Conservation (phyloP, 2,329 filamentous ascomycete genomes). For the Microcyclospora pomicola region DNA sequence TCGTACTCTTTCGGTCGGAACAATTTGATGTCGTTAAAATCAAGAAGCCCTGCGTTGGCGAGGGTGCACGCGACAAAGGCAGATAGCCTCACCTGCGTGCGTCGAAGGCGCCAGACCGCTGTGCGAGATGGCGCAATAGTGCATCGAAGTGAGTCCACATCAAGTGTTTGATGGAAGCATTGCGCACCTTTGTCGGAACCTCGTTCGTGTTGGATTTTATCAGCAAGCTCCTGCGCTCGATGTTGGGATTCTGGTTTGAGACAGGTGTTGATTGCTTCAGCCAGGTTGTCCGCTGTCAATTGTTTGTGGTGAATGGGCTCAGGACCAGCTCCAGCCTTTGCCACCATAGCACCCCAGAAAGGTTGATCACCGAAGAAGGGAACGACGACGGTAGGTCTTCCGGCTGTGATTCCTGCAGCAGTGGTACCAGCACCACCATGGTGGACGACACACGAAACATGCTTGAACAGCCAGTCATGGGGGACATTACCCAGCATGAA, state of each 20-base stretch:
- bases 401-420: slow-evolving; percentile 39
- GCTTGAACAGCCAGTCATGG: slow-evolving; percentile 46
- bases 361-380: slow-evolving; percentile 46
- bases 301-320: slow-evolving; percentile 33
- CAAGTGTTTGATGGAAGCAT: slow-evolving; percentile 38
- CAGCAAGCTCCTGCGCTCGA: slow-evolving; percentile 26
- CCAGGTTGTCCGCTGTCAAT: slow-evolving; percentile 32
- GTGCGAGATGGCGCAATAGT: slow-evolving; percentile 51
- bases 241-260: slow-evolving; percentile 25
- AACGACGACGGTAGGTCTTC: slow-evolving; percentile 39
- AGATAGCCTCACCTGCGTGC: slow-evolving; percentile 54
- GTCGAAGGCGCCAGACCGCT: slow-evolving; percentile 62
- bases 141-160: slow-evolving; percentile 55
- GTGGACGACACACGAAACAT: slow-evolving; percentile 42
- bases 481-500: slow-evolving; percentile 42
- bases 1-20: slow-evolving; percentile 53
- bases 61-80: slow-evolving; percentile 58
- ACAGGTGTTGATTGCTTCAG: slow-evolving; percentile 33
- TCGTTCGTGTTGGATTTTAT: slow-evolving; percentile 29
- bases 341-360: slow-evolving; percentile 42
- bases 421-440: slow-evolving; percentile 48
- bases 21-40: slow-evolving; percentile 60
- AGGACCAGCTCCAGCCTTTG: slow-evolving; percentile 36
- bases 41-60: slow-evolving; percentile 48
- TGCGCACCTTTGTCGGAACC: slow-evolving; percentile 30